Evolutionary conservation across 441 rosid species (phyloP), one percentile per base, ranked within the genome.

Genomic region (Hura crepitans): DNA sequence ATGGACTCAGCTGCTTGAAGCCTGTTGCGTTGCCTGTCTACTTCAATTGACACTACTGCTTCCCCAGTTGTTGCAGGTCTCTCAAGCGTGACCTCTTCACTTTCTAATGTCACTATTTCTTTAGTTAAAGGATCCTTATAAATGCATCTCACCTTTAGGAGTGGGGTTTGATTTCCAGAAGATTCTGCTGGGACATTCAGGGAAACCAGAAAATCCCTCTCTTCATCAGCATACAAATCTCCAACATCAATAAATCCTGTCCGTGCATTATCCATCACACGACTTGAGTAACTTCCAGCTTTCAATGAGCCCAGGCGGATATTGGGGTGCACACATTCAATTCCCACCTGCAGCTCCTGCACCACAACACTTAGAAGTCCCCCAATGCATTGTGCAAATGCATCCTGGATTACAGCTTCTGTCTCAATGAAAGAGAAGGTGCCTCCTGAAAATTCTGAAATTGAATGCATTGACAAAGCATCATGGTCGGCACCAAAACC

Each of bases 311-410:
- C 76, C 37, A 96, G 82, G 73, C 33, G 78, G 66, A 91, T 69
- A 71, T 77, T 73, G 7, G 86, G 82, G 71, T 87, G 72, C 66
- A 76, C 67, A n/a, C 82, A 79, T 73, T 84, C 93, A 0, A 87
- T 63, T 58, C 55, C 80, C 57, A 89, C 91, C 55, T 84, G 89
- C 63, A 89, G 76, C 65, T 85, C 93, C 78, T 87, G 92, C 78
- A 79, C 93, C 35, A 87, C 93, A 54, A 89, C 96, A 68, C 96
- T 89, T 73, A 89, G 68, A 68, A 96, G 90, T 28, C 99, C 99
- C 27, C 99, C 99, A 42, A 96, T 93, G 81, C 99, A 96, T 74
- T 93, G 99, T 17, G 99, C 99, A 81, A 93, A 93, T 67, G 99
- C 98, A 71, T 96, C 99, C 72, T 96, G 99, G 56, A 96, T 89